These are phyloP conservation scores for Juncus effusus DNA, from an alignment of 176 grass and related monocot species.

Conservation along the genomic window DNA sequence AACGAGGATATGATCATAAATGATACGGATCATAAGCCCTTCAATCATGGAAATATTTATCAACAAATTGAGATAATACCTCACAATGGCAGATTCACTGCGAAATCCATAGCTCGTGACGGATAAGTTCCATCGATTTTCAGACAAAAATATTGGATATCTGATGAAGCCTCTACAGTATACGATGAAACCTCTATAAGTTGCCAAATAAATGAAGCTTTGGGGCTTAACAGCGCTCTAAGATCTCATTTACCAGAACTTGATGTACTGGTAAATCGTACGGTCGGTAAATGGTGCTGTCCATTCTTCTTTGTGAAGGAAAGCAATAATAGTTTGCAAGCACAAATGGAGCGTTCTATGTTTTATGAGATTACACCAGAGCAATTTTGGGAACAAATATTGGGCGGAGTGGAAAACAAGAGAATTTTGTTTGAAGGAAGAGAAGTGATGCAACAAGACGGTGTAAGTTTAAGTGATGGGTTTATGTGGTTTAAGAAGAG, in stretches of 20 bases:
- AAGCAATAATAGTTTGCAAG: background rate
- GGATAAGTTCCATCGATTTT: constrained; percentile 33
- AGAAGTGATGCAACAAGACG: constrained; percentile 8
- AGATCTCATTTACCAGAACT: constrained; percentile 9
- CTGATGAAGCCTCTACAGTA: constrained; percentile 18
- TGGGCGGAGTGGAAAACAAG: background rate
- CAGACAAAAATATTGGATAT: constrained; percentile 43
- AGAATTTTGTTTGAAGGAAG: constrained; percentile 33
- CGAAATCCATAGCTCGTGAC: constrained; percentile 41
- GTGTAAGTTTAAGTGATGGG: constrained; percentile 17
- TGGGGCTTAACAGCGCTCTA: constrained; percentile 23
- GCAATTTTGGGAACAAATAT: constrained; percentile 43
- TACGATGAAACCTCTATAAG: constrained; percentile 20
- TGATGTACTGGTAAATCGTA: background rate
- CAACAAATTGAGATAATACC: constrained; percentile 58
- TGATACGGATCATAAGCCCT: constrained; percentile 33
- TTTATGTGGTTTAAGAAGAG: constrained; percentile 52
- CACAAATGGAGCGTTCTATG: constrained; percentile 41
- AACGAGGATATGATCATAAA: constrained; percentile 44
- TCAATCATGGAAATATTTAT: constrained; percentile 54
- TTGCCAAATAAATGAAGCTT: constrained; percentile 35
- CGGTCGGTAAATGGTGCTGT: constrained; percentile 48
- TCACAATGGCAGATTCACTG: constrained; percentile 36
- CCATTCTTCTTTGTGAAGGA: constrained; percentile 52
- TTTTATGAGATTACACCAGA: constrained; percentile 53